A percentile compares a stretch with the other conserved stretches of the same genome.
Evolutionary conservation across 2,329 filamentous ascomycete genomes (phyloP).

Genomic region (Dactylellina drechsleri): DNA sequence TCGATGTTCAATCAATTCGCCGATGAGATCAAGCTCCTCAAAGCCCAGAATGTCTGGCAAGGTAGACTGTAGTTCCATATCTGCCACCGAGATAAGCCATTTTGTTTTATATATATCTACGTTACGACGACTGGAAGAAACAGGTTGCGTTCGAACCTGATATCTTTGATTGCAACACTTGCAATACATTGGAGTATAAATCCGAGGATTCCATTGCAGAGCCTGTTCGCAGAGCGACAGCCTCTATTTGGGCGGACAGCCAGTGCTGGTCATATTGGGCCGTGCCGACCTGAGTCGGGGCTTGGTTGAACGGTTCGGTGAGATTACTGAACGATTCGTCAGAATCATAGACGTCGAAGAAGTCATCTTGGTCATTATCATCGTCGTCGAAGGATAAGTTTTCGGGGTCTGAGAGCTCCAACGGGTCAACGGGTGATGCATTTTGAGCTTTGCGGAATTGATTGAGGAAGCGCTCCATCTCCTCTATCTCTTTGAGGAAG

Average conservation of each 20-base stretch:
- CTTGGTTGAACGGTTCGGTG: constrained; percentile 11
- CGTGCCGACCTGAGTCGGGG: neutral
- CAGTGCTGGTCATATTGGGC: constrained; percentile 46
- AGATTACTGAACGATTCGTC: constrained; percentile 28
- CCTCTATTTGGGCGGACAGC: constrained; percentile 49
- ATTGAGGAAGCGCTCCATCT: constrained; percentile 44
- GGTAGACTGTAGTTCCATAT: constrained; percentile 90
- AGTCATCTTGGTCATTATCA: constrained; percentile 14
- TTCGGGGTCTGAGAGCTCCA: constrained; percentile 32
- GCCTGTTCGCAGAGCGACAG: constrained; percentile 33
- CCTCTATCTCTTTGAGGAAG: constrained; percentile 47
- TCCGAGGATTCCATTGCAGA: constrained; percentile 46
- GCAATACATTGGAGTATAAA: constrained; percentile 51
- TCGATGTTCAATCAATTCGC: constrained; percentile 84
- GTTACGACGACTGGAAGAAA: constrained; percentile 5
- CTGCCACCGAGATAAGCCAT: constrained; percentile 62
- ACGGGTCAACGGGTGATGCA: constrained; percentile 3
- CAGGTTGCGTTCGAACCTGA: constrained; percentile 42
- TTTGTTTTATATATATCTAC: constrained; percentile 59
- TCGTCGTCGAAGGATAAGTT: constrained; percentile 31
- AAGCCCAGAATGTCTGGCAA: constrained; percentile 91
- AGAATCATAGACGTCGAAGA: constrained; percentile 49
- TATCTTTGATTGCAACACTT: constrained; percentile 44
- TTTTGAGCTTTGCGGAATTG: constrained; percentile 37
- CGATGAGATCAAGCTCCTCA: constrained; percentile 91